Base-by-base conservation (phyloP, 1,139 yeast species). In the Pichia sp. region DNA sequence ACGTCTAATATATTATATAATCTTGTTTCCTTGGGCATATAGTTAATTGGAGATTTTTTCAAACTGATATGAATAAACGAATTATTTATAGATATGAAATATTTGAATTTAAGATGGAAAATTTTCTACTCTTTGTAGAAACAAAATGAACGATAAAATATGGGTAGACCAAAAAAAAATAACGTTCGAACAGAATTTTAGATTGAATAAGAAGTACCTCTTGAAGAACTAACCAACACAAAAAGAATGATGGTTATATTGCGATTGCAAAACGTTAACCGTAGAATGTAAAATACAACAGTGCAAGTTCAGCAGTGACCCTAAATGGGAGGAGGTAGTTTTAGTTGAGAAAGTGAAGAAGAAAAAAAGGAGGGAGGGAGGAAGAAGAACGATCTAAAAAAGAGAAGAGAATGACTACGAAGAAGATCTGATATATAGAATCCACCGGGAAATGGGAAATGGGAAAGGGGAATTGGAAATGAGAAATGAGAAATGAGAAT, bases 1-100 rank as follows among this genome's bases (percentile, higher is more conserved):
- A 79, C 71, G 52, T 74, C 78, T 47, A 79, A 69, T 44, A 79
- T 64, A 52, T 75, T 81, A 62, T 79, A 79, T 53, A 78, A 70
- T 53, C 67, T 68, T 30, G 65, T 61, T 42, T 65, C 68, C 48
- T 60, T 65, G 6, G 60, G 67, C 69, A 66, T 65, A 18, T 3
- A 9, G 27, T 19, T 38, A 19, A 19, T 5, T 38, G 7, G 13
- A 14, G 25, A 25, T 39, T 39, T 9, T 11, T 38, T 38, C 27
- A 39, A 39, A 33, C 10, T 33, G 7, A 34, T 34, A 34, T 34
- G 38, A 18, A 34, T 34, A 34, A 34, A 34, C n/a, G 8, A n/a
- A 18, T 8, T 34, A 34, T 34, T 34, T n/a, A 34, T 34, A n/a
- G 38, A 34, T 34, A 34, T 34, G 38, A 14, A 11, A 11, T 9